Conservation (phyloP, 2,329 filamentous ascomycete species). For the Septoria linicola region DNA sequence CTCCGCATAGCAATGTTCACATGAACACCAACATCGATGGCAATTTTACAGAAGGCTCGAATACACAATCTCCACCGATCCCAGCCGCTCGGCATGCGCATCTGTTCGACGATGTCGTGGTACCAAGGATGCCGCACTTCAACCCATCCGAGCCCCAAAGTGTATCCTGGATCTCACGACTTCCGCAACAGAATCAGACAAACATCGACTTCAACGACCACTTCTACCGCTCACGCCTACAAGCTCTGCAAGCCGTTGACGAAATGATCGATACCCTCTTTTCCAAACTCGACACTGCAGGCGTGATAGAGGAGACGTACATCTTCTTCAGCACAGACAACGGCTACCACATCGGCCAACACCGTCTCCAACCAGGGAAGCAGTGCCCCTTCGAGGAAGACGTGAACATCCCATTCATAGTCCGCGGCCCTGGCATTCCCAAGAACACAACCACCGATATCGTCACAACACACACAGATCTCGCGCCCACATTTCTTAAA, state of each 20-base stretch:
- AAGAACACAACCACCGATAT: constrained; percentile 33
- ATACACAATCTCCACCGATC: constrained; percentile 50
- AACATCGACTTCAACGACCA: constrained; percentile 54
- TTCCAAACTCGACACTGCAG: constrained; percentile 42
- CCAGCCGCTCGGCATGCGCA: constrained; percentile 61
- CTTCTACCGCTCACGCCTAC: constrained; percentile 53
- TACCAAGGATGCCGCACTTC: constrained; percentile 64
- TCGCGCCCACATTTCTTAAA: constrained; percentile 41
- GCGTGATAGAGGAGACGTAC: constrained; percentile 50
- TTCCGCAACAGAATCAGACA: constrained; percentile 48
- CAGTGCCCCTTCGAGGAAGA: constrained; percentile 43
- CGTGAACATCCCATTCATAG: constrained; percentile 42
- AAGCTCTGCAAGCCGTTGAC: constrained; percentile 54
- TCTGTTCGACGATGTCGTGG: constrained; percentile 59
- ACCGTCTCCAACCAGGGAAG: constrained; percentile 44
- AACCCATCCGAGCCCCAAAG: constrained; percentile 56
- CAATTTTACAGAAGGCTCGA: constrained; percentile 28
- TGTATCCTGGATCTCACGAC: constrained; percentile 47
- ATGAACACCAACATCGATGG: constrained; percentile 37
- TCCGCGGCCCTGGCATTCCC: constrained; percentile 41
- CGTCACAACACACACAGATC: constrained; percentile 43
- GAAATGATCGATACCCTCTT: constrained; percentile 54
- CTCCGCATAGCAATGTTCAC: constrained; percentile 61
- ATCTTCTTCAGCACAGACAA: constrained; percentile 44
- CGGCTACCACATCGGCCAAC: constrained; percentile 43